Evolutionary conservation across 768 basidiomycete species (phyloP).

Genomic region (Phanerochaete sordida): DNA sequence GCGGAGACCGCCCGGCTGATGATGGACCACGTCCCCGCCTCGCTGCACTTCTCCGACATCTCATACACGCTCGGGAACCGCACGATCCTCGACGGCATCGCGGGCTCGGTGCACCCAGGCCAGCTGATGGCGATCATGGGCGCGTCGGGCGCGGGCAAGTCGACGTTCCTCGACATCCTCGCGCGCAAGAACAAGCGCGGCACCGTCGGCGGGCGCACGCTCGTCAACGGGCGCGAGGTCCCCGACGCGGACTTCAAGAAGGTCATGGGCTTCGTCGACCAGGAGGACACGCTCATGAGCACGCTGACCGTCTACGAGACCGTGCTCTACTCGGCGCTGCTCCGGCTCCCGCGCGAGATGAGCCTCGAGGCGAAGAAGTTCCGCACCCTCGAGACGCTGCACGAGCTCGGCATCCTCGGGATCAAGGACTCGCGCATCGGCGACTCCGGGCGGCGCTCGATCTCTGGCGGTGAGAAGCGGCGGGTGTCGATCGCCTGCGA

Average conservation of each 20-base stretch:
- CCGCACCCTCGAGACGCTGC: conserved; percentile 92
- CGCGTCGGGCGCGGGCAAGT: conserved; percentile 94
- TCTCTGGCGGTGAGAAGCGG: conserved; percentile 97
- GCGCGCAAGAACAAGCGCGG: conserved; percentile 90
- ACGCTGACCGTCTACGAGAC: conserved; percentile 99
- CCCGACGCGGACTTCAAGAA: conserved; percentile 72
- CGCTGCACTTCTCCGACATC: conserved; percentile 85
- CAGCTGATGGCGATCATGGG: conserved; percentile 97
- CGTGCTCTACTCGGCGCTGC: conserved; percentile 86
- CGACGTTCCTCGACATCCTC: conserved; percentile 93
- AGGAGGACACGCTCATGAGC: conserved; percentile 96
- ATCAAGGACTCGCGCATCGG: conserved; percentile 92
- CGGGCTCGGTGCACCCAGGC: conserved; percentile 82
- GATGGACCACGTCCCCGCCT: conserved; percentile 92
- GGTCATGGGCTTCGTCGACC: conserved; percentile 94
- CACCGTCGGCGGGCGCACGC: conserved; percentile 62
- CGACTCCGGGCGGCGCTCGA: conserved; percentile 80
- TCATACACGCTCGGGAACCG: conserved; percentile 72
- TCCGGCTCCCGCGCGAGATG: conserved; percentile 93
- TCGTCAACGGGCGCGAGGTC: conserved; percentile 85
- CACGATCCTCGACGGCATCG: conserved; percentile 74
- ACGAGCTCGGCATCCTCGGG: conserved; percentile 88
- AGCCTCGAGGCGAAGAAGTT: conserved; percentile 92
- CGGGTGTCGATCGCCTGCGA: conserved; percentile 98
- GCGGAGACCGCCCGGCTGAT: conserved; percentile 81